Evolutionary conservation across 1,284 basidiomycete species (phyloP).

Genomic region (Tilletia caries): DNA sequence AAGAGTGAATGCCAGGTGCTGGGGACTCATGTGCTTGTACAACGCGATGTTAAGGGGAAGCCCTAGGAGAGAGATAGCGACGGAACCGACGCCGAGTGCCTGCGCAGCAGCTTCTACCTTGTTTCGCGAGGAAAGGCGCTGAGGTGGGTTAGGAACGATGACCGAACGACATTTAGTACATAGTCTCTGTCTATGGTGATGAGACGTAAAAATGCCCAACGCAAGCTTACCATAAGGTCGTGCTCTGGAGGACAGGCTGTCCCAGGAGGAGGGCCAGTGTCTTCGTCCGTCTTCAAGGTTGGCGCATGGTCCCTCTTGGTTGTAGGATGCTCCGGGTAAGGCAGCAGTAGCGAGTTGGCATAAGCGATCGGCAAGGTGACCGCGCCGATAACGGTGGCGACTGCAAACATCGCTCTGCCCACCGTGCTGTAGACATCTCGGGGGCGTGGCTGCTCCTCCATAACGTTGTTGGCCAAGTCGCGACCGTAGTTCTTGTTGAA

Average conservation of each 20-base stretch:
- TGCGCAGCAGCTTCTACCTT: not conserved
- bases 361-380: not conserved
- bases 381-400: not conserved
- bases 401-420: not conserved
- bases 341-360: not conserved
- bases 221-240: no score
- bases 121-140: no score
- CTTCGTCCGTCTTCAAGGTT: no score
- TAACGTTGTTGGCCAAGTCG: not conserved
- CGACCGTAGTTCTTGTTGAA: slow-evolving; percentile 10
- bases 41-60: not conserved
- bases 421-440: not conserved
- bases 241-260: no score
- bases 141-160: no score
- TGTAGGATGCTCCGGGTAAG: not conserved
- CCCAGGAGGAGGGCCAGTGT: no score
- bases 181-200: no score
- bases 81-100: not conserved
- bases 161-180: no score
- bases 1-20: not conserved
- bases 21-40: not conserved
- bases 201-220: no score
- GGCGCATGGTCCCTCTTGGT: no score
- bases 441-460: not conserved
- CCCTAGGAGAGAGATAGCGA: not conserved